Evolutionary conservation across 495 filamentous ascomycete species (phyloP).

Genomic region (Penicillium maclennaniae): DNA sequence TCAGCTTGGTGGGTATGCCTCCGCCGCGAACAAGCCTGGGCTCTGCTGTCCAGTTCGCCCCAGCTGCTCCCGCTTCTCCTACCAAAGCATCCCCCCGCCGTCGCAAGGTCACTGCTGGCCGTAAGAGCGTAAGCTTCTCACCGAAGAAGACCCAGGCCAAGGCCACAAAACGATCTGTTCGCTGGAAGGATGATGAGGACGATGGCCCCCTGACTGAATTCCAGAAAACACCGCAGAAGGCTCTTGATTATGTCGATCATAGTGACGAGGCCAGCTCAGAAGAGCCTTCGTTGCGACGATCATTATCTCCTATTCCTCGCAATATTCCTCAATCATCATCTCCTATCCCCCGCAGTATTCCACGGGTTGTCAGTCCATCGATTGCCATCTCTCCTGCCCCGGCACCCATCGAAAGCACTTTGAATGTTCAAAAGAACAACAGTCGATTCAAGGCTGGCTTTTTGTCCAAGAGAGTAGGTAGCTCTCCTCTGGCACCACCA

Average conservation of each 20-base stretch:
- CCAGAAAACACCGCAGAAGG: conserved; percentile 76
- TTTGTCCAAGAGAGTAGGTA: conserved; percentile 67
- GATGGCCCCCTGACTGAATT: conserved; percentile 85
- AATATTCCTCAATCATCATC: conserved; percentile 42
- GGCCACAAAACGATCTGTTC: conserved; percentile 66
- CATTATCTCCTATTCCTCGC: conserved; percentile 45
- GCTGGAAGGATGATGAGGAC: conserved; percentile 89
- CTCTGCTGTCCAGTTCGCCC: conserved; percentile 32
- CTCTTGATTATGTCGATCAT: conserved; percentile 4
- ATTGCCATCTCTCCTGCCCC: conserved; percentile 30
- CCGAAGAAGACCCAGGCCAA: conserved; percentile 72
- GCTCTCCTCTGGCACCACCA: conserved; percentile 60
- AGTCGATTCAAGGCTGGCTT: conserved; percentile 91
- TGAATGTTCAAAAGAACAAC: conserved; percentile 52
- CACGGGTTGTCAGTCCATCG: conserved; percentile 34
- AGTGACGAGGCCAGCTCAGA: conserved; percentile 51
- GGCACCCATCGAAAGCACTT: conserved; percentile 27
- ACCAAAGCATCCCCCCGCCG: conserved; percentile 75
- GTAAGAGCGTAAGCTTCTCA: conserved; percentile 79
- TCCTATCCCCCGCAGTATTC: conserved; percentile 42
- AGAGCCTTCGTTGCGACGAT: conserved; percentile 36
- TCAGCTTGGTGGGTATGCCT: conserved; percentile 42
- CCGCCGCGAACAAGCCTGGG: conserved; percentile 20
- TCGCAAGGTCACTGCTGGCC: conserved; percentile 62
- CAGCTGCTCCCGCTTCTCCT: conserved; percentile 47